phyloP scores from a whole-genome alignment of 352 stramenopile species.

The Pelagophyceae sp. region DNA sequence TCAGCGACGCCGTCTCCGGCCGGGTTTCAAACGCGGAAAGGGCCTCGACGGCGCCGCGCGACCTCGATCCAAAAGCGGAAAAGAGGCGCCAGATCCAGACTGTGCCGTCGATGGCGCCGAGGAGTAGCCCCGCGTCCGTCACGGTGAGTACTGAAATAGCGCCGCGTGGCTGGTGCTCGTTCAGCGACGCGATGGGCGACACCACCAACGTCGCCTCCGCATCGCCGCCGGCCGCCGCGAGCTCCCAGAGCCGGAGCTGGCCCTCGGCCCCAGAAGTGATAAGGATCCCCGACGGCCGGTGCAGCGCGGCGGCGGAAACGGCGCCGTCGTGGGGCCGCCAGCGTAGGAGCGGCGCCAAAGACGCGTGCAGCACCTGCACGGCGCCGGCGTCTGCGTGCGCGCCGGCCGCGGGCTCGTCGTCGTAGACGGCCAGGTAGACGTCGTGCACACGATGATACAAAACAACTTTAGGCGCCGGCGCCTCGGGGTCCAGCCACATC shows the following conservation, averaged over 20 bases:
- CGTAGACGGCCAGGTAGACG: conserved; percentile 10
- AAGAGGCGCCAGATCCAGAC: conserved; percentile 5
- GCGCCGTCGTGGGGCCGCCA: neutral
- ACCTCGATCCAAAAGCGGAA: too few species aligned
- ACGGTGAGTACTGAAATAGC: neutral
- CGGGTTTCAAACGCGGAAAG: neutral
- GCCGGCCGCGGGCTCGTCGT: neutral
- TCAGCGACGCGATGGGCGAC: neutral
- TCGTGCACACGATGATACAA: neutral
- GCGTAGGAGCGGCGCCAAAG: neutral
- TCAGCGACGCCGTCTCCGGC: neutral
- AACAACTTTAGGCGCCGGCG: neutral
- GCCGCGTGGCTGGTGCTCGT: neutral
- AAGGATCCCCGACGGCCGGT: neutral
- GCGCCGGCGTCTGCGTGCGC: neutral
- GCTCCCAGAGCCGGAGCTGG: neutral
- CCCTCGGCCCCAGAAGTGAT: neutral
- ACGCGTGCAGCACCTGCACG: conserved; percentile 10
- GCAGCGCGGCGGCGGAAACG: neutral
- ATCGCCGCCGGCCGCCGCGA: neutral
- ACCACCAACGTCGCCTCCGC: neutral
- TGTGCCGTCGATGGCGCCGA: conserved; percentile 2
- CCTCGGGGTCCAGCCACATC: neutral
- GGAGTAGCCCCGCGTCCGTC: neutral
- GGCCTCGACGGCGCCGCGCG: neutral